phyloP scores from a whole-genome alignment of 768 basidiomycete genomes.

The Lactifluus subvellereus region DNA sequence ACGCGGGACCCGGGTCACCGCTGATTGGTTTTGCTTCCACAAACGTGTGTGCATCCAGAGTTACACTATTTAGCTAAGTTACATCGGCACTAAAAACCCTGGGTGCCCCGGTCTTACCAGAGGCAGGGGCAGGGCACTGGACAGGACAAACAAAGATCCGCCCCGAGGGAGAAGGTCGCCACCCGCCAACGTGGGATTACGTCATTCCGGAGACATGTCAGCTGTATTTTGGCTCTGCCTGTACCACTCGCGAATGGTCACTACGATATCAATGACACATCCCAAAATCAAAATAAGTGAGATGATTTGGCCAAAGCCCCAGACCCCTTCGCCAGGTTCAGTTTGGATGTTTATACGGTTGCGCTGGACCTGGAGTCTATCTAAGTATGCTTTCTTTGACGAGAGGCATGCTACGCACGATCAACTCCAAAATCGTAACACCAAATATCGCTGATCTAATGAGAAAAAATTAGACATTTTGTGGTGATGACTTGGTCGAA shows the following conservation, averaged over 20 bases:
- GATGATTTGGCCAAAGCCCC: conserved; percentile 17
- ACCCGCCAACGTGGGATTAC: too few relatives aligned
- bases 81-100: too few relatives aligned
- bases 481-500: not conserved
- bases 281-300: not conserved
- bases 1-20: not conserved
- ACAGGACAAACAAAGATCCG: too few relatives aligned
- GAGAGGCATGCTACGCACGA: not conserved
- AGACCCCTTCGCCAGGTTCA: conserved; percentile 4
- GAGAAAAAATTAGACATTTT: not conserved
- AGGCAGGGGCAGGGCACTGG: too few relatives aligned
- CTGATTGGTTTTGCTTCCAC: not conserved
- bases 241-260: not conserved
- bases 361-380: conserved; percentile 1
- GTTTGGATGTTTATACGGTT: not conserved
- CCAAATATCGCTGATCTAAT: conserved; percentile 5
- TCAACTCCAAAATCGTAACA: conserved; percentile 8
- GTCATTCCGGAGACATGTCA: too few relatives aligned
- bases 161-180: too few relatives aligned
- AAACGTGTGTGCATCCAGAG: too few relatives aligned
- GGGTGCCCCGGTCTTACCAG: too few relatives aligned
- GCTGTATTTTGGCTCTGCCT: not conserved
- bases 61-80: too few relatives aligned
- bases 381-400: not conserved
- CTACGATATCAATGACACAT: not conserved